These are phyloP conservation scores for Rhodomyrtus tomentosa DNA, from an alignment of 345 rosid genomes.

Conservation along the genomic window DNA sequence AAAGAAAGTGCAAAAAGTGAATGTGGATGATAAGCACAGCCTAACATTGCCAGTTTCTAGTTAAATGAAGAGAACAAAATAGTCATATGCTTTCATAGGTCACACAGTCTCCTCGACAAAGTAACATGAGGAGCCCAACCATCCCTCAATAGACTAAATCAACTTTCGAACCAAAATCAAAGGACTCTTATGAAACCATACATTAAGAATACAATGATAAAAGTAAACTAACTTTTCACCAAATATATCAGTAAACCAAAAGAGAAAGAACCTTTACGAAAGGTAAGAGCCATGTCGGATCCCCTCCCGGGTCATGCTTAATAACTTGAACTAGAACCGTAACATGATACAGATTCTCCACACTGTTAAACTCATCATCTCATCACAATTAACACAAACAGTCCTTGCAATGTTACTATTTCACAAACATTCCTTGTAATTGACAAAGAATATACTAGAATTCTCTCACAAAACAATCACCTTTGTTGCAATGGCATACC, in stretches of 20 bases:
- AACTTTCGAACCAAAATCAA: background rate
- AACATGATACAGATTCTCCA: background rate
- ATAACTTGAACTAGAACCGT: background rate
- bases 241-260: background rate
- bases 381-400: background rate
- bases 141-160: background rate
- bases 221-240: background rate
- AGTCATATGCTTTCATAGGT: background rate
- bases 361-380: background rate
- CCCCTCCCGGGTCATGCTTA: background rate
- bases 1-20: background rate
- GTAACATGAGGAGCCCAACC: background rate
- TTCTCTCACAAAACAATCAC: background rate
- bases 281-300: background rate
- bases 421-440: background rate
- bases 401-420: background rate
- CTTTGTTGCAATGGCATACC: background rate
- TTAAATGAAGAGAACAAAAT: background rate
- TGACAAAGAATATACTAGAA: background rate
- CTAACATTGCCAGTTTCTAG: background rate
- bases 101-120: background rate
- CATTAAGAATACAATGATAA: background rate
- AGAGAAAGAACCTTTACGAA: background rate
- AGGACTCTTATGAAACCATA: background rate
- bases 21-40: background rate